phyloP scores from a whole-genome alignment of 768 basidiomycete genomes.

The Calvatia gigantea region DNA sequence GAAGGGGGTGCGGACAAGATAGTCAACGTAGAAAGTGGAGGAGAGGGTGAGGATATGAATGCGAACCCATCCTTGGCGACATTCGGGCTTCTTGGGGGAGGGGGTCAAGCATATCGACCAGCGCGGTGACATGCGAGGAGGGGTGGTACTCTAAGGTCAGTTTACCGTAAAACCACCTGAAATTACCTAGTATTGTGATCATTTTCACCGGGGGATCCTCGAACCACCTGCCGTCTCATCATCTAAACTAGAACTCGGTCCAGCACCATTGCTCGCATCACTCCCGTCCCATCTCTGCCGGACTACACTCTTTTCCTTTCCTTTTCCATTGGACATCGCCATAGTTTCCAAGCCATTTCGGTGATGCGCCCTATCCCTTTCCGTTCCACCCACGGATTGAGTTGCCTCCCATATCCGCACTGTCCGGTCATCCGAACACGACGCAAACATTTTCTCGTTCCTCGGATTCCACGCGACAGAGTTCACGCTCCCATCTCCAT shows the following conservation, averaged over 20 bases:
- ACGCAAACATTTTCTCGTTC: conserved; percentile 90
- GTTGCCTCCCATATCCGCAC: conserved; percentile 86
- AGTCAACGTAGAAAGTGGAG: neutral
- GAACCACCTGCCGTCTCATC: neutral
- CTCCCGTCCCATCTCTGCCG: conserved; percentile 37
- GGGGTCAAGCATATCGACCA: neutral
- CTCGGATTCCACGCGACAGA: conserved; percentile 95
- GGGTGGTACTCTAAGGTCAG: too few relatives aligned
- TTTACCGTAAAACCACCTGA: neutral
- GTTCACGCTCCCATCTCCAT: conserved; percentile 89
- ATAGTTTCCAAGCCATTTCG: neutral
- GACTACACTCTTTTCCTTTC: conserved; percentile 52
- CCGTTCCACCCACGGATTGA: conserved; percentile 8
- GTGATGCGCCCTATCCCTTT: neutral
- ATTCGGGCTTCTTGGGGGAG: too few relatives aligned
- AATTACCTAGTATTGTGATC: neutral
- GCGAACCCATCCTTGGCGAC: too few relatives aligned
- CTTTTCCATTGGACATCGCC: conserved; percentile 43
- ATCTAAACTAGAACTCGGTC: too few relatives aligned
- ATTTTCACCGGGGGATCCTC: neutral
- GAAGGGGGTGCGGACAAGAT: neutral
- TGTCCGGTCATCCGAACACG: conserved; percentile 89
- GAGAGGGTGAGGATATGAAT: neutral
- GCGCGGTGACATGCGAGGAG: neutral
- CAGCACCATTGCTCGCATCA: neutral